A percentile compares a stretch with the other conserved stretches of the same genome.
phyloP scores from a whole-genome alignment of 345 rosid genomes.

The Lepidium didymum region DNA sequence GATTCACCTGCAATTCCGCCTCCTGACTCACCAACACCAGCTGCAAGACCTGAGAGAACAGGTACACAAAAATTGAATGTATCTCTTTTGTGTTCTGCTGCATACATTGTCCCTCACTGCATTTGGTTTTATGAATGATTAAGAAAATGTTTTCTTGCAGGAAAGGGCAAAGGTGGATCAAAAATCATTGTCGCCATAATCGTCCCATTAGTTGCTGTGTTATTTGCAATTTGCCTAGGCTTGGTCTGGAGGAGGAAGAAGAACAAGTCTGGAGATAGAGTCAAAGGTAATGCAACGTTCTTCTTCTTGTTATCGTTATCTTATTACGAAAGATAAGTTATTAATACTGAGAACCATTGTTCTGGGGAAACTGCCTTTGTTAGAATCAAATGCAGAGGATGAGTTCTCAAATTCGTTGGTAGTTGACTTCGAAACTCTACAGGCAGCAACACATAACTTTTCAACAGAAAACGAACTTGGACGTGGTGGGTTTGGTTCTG shows the following conservation, averaged over 20 bases:
- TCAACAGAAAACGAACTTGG: slow-evolving; percentile 42
- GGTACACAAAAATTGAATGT: not conserved
- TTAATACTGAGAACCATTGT: too few species aligned
- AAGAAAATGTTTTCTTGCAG: slow-evolving; percentile 9
- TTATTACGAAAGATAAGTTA: too few species aligned
- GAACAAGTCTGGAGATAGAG: not conserved
- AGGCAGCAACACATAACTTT: slow-evolving; percentile 41
- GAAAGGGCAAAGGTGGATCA: slow-evolving; percentile 23
- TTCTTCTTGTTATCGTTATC: too few species aligned
- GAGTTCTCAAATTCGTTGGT: too few species aligned
- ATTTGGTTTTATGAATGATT: not conserved
- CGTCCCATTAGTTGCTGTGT: slow-evolving; percentile 4
- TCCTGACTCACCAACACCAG: too few species aligned
- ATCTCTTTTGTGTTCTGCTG: not conserved
- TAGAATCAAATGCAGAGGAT: too few species aligned
- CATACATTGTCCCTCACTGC: not conserved
- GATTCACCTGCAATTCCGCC: too few species aligned
- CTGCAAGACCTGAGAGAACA: too few species aligned
- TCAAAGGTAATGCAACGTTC: slow-evolving; percentile 1
- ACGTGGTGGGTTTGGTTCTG: slow-evolving; percentile 58
- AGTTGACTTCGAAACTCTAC: not conserved
- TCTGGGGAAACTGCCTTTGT: too few species aligned
- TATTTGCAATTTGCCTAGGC: slow-evolving; percentile 6
- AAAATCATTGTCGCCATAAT: slow-evolving; percentile 14
- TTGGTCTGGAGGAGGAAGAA: slow-evolving; percentile 18